phyloP scores from a whole-genome alignment of 352 stramenopile genomes.

The Blastocystis sp. region DNA sequence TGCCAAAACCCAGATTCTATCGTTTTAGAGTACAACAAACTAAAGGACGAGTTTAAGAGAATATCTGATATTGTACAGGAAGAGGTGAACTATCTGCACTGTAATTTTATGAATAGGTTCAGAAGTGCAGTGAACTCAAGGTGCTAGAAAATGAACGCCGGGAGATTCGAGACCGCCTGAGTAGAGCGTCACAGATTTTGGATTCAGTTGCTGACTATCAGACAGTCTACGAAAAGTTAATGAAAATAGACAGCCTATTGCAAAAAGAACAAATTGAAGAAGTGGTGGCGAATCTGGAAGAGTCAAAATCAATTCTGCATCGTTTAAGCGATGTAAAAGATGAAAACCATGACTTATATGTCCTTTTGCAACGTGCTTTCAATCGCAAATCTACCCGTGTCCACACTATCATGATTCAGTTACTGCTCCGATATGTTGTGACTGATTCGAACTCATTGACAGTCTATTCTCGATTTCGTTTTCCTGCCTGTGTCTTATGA shows the following conservation, averaged over 20 bases:
- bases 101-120: not conserved
- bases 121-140: not conserved
- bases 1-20: conserved; percentile 58
- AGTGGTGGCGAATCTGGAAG: not conserved
- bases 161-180: not conserved
- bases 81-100: not conserved
- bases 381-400: not conserved
- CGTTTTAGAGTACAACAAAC: not conserved
- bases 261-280: not conserved
- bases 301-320: not conserved
- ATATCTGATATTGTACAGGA: not conserved
- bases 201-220: not conserved
- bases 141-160: not conserved
- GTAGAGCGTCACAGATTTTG: not conserved
- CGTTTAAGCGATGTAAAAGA: not conserved
- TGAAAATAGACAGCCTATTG: not conserved
- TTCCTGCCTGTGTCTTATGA: not conserved
- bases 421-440: not conserved
- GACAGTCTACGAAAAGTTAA: not conserved
- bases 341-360: not conserved
- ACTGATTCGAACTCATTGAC: not conserved
- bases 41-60: conserved; percentile 25
- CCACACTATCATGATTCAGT: not conserved
- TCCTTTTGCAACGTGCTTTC: not conserved
- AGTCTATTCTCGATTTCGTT: not conserved